Conservation (phyloP, 768 basidiomycete genomes). For the Boletus subcaerulescens region DNA sequence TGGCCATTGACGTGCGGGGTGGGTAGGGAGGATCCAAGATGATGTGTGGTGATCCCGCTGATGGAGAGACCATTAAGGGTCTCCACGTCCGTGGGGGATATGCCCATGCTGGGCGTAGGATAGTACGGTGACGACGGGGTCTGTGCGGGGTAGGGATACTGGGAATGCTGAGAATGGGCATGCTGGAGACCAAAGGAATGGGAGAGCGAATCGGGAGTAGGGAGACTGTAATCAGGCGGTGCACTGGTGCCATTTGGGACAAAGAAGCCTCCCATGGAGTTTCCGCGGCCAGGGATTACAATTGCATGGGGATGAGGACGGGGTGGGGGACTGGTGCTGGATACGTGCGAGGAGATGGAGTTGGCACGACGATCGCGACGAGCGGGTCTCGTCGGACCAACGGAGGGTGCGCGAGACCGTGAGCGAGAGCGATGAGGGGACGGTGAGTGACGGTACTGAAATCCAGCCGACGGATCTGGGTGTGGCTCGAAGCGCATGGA, state of each 20-base stretch:
- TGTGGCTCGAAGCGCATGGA: slow-evolving; percentile 50
- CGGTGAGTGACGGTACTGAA: slow-evolving; percentile 26
- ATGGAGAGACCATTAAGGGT: slow-evolving; percentile 21
- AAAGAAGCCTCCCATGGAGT: slow-evolving; percentile 32
- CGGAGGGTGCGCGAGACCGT: slow-evolving; percentile 33
- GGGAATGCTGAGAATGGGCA: slow-evolving; percentile 24
- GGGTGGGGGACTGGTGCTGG: slow-evolving; percentile 50
- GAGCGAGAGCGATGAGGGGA: slow-evolving; percentile 46
- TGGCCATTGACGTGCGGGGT: slow-evolving; percentile 4
- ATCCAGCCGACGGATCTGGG: slow-evolving; percentile 29
- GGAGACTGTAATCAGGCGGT: slow-evolving; percentile 41
- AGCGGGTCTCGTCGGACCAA: slow-evolving; percentile 52
- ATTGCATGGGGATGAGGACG: slow-evolving; percentile 60
- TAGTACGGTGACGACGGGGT: slow-evolving; percentile 31
- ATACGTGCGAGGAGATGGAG: slow-evolving; percentile 53
- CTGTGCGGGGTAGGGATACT: slow-evolving; percentile 26
- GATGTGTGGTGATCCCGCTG: slow-evolving; percentile 17
- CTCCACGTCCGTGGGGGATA: slow-evolving; percentile 27
- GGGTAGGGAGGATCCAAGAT: slow-evolving; percentile 21
- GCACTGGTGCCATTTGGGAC: slow-evolving; percentile 24
- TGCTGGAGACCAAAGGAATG: slow-evolving; percentile 34
- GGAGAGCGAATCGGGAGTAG: slow-evolving; percentile 39
- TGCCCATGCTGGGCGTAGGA: slow-evolving; percentile 22
- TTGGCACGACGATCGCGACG: slow-evolving; percentile 55
- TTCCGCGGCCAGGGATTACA: slow-evolving; percentile 53